Evolutionary conservation across 2,329 filamentous ascomycete genomes (phyloP).

Genomic region (Periconia macrospinosa): DNA sequence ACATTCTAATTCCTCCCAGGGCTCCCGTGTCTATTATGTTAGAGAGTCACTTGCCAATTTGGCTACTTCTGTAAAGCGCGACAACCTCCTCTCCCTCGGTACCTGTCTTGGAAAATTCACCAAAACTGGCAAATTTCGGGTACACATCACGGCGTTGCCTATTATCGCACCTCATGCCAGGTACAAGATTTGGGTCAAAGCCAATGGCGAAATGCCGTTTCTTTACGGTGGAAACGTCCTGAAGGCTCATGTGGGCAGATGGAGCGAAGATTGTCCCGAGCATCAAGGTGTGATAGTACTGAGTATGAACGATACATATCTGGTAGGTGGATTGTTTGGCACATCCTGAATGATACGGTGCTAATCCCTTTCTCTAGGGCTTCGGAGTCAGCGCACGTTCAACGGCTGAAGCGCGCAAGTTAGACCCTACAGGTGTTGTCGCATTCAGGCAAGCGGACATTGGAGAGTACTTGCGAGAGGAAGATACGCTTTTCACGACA

Average conservation of each 20-base stretch:
- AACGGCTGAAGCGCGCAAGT: slow-evolving; percentile 76
- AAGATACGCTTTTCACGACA: slow-evolving; percentile 66
- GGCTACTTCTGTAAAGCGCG: slow-evolving; percentile 80
- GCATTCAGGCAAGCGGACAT: slow-evolving; percentile 92
- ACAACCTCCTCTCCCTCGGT: slow-evolving; percentile 82
- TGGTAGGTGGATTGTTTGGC: slow-evolving; percentile 48
- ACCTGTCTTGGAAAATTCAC: slow-evolving; percentile 94
- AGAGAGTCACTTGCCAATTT: slow-evolving; percentile 87
- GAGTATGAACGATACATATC: slow-evolving; percentile 86
- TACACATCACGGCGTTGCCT: slow-evolving; percentile 90
- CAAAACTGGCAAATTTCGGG: slow-evolving; percentile 91
- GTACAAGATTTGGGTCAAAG: slow-evolving; percentile 97
- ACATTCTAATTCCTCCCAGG: slow-evolving; percentile 55
- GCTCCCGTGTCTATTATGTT: slow-evolving; percentile 88
- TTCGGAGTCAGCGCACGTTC: slow-evolving; percentile 91
- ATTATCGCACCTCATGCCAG: slow-evolving; percentile 88
- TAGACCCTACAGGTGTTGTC: slow-evolving; percentile 88
- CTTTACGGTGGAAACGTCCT: slow-evolving; percentile 91
- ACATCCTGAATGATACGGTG: background rate
- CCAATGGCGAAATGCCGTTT: slow-evolving; percentile 97
- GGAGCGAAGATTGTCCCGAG: slow-evolving; percentile 89
- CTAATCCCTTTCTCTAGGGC: slow-evolving; percentile 57
- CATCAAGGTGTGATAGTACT: slow-evolving; percentile 90
- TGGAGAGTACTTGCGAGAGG: slow-evolving; percentile 90
- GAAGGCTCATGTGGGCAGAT: slow-evolving; percentile 78